These are phyloP conservation scores for Mortierella claussenii DNA, from an alignment of 192 early-diverging fungal species.

Conservation along the genomic window DNA sequence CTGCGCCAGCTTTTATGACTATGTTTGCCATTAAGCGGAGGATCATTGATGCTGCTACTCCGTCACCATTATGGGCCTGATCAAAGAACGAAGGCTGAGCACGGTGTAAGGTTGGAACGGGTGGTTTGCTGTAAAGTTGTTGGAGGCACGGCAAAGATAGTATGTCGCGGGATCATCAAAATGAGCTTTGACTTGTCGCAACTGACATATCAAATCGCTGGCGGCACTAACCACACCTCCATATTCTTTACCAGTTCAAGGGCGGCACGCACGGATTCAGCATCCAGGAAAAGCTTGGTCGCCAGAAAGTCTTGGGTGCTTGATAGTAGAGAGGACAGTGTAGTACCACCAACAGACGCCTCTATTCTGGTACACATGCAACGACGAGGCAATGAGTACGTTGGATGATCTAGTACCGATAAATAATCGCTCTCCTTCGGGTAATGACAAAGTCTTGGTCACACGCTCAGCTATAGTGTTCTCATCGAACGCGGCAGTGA, in stretches of 20 bases:
- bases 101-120: conserved; percentile 25
- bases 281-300: conserved; percentile 23
- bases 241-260: conserved; percentile 14
- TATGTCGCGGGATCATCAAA: conserved; percentile 23
- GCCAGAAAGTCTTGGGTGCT: conserved; percentile 6
- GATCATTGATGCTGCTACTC: conserved; percentile 18
- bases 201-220: conserved; percentile 22
- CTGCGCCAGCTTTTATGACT: conserved; percentile 9
- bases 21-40: conserved; percentile 26
- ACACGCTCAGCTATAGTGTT: too few relatives aligned
- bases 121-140: conserved; percentile 16
- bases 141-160: conserved; percentile 24
- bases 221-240: conserved; percentile 15
- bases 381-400: conserved; percentile 25
- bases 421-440: conserved; percentile 21
- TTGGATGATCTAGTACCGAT: conserved; percentile 38
- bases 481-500: too few relatives aligned
- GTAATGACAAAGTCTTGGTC: too few relatives aligned
- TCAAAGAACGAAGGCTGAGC: conserved; percentile 21
- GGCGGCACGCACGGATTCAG: conserved; percentile 8
- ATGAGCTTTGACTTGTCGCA: conserved; percentile 26
- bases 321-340: conserved; percentile 9
- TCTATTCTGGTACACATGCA: conserved; percentile 17
- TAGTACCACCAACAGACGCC: conserved; percentile 27
- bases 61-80: conserved; percentile 4